These are phyloP conservation scores for Zygosaccharomyces pseudobailii DNA, from an alignment of 1,139 yeast genomes.

Conservation along the genomic window DNA sequence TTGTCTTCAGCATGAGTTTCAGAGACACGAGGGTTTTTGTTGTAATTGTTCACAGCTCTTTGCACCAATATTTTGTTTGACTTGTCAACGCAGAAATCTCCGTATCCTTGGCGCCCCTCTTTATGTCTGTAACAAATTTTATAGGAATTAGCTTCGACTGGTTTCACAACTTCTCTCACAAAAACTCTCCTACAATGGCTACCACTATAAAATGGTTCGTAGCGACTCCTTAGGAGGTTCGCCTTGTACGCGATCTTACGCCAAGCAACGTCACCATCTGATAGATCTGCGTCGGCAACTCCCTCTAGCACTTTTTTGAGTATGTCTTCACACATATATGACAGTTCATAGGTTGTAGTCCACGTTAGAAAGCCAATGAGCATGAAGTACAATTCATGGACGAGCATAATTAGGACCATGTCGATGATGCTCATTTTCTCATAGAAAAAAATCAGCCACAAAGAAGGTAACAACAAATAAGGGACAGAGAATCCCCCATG, in stretches of 20 bases:
- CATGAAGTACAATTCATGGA: not conserved
- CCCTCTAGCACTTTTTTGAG: slow-evolving; percentile 32
- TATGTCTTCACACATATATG: not conserved
- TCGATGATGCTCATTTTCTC: not conserved
- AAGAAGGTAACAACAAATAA: not conserved
- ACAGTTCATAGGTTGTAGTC: not conserved
- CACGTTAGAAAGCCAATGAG: not conserved
- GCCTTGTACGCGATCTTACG: not conserved
- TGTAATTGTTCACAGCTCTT: slow-evolving; percentile 44
- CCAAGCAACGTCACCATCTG: not conserved
- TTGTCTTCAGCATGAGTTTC: too few species aligned
- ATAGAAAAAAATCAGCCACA: not conserved
- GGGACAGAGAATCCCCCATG: not conserved
- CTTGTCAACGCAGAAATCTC: slow-evolving; percentile 57
- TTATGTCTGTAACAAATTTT: slow-evolving; percentile 25
- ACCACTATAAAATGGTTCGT: slow-evolving; percentile 57
- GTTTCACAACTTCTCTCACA: not conserved
- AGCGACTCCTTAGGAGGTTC: not conserved
- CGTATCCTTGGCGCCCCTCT: slow-evolving; percentile 48
- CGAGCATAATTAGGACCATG: not conserved
- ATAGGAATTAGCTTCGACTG: not conserved
- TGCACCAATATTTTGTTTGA: slow-evolving; percentile 48
- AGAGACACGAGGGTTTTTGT: slow-evolving; percentile 22
- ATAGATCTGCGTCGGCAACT: slow-evolving; percentile 63
- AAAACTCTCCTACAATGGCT: slow-evolving; percentile 37